Conservation (phyloP, 2,329 filamentous ascomycete species). For the Thelonectria rubi region DNA sequence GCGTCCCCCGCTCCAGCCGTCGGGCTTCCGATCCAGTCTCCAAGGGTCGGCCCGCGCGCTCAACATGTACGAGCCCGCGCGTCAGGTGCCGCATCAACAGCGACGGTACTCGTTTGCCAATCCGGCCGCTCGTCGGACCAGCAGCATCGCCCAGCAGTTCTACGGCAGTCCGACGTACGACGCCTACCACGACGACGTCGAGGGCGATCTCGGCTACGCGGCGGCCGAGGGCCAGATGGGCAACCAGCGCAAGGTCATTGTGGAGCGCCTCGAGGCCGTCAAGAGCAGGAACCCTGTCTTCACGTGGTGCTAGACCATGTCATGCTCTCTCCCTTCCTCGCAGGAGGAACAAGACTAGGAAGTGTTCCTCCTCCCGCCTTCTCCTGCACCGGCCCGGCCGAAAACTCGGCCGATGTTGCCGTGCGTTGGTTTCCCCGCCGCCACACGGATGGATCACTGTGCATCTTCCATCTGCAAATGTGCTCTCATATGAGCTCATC, state of each 20-base stretch:
- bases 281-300: conserved; percentile 97
- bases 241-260: conserved; percentile 91
- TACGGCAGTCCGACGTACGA: conserved; percentile 61
- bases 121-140: conserved; percentile 56
- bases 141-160: conserved; percentile 63
- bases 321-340: neutral
- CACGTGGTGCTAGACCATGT: conserved; percentile 81
- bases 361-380: conserved; percentile 15
- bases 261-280: conserved; percentile 93
- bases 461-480: neutral
- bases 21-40: conserved; percentile 48
- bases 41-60: conserved; percentile 54
- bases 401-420: neutral
- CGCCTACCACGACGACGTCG: conserved; percentile 77
- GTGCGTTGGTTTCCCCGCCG: neutral
- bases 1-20: conserved; percentile 34
- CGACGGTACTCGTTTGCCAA: conserved; percentile 65
- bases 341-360: conserved; percentile 10
- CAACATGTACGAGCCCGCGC: conserved; percentile 56
- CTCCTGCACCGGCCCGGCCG: conserved; percentile 2
- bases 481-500: neutral
- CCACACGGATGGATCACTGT: neutral
- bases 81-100: conserved; percentile 55
- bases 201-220: conserved; percentile 93
- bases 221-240: conserved; percentile 94